Evolutionary conservation across 176 grass and related monocot genomes (phyloP).

Genomic region (Carex myosuroides): DNA sequence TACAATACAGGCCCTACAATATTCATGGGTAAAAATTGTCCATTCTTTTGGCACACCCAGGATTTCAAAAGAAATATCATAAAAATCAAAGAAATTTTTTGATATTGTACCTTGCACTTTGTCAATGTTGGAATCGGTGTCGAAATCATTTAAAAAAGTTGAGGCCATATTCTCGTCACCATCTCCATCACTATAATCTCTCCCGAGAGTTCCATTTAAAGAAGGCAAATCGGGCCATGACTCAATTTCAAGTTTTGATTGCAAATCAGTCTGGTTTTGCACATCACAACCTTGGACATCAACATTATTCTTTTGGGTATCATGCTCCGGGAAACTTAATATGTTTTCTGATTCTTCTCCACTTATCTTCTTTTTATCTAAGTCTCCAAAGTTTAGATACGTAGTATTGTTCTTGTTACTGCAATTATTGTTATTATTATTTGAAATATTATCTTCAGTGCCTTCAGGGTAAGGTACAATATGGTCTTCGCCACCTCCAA

Average conservation of each 20-base stretch:
- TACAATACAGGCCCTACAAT: not conserved
- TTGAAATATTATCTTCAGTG: slow-evolving; percentile 34
- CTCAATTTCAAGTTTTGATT: slow-evolving; percentile 59
- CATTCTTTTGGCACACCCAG: not conserved
- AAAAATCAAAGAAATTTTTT: slow-evolving; percentile 18
- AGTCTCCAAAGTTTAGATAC: slow-evolving; percentile 21
- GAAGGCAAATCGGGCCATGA: slow-evolving; percentile 86
- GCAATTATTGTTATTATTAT: slow-evolving; percentile 19
- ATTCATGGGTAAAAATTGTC: not conserved
- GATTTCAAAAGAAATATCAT: not conserved
- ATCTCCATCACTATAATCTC: slow-evolving; percentile 40
- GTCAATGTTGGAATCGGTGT: slow-evolving; percentile 34
- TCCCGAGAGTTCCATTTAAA: slow-evolving; percentile 49
- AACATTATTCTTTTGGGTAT: slow-evolving; percentile 41
- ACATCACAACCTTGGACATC: slow-evolving; percentile 29
- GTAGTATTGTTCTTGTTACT: not conserved
- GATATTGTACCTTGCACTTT: slow-evolving; percentile 42
- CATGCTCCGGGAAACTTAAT: slow-evolving; percentile 24
- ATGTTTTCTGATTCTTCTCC: slow-evolving; percentile 24
- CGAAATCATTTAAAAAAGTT: slow-evolving; percentile 63
- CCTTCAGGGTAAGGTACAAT: slow-evolving; percentile 53
- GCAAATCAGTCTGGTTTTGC: slow-evolving; percentile 43
- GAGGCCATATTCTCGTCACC: slow-evolving; percentile 38
- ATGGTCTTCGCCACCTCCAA: slow-evolving; percentile 56
- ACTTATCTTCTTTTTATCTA: slow-evolving; percentile 33